Evolutionary conservation across 2,329 filamentous ascomycete species (phyloP), one percentile per base, ranked within the genome.

Genomic region (Colletotrichum incanum): DNA sequence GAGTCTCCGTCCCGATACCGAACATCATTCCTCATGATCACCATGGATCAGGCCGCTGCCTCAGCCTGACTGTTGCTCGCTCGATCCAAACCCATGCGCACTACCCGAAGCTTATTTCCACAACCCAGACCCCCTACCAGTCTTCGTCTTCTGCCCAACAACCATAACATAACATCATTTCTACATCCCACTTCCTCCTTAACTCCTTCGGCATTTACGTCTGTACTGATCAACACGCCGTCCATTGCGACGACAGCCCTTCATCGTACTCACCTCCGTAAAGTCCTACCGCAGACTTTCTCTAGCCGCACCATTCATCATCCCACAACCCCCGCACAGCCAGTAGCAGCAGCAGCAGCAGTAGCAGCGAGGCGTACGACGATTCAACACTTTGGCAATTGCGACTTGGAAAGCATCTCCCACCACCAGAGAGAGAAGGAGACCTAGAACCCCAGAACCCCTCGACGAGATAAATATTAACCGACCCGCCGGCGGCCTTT

Each of bases 101-200:
- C 69, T 52, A 64, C 59, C 69, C 58, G 59, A 72, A 72, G 65
- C 69, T 72, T 72, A 69, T 69, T 54, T 68, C 39, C 59, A 72
- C 65, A 47, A 63, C 58, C 65, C 65, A 49, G 58, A 18, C 58
- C 69, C 65, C 47, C 67, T 58, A 55, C 58, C 65, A 37, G 56
- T 45, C 56, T 67, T 49, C 31, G 23, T 45, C 65, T 28, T 49
- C 43, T 26, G 45, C 60, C 37, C 47, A 28, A 45, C 45, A 58
- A 52, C 59, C 65, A 69, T 59, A 47, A 63, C 69, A 69, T 64
- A 72, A 69, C 65, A 64, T 72, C 43, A 47, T 65, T 45, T 72
- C 54, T 60, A 59, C 52, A 68, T 63, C 58, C 58, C 68, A 52
- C 59, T 39, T 56, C 41, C 18, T 58, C 52, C 56, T 68, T 54